Conservation (phyloP, 2,329 filamentous ascomycete genomes). For the Penicillium fuscoglaucum region DNA sequence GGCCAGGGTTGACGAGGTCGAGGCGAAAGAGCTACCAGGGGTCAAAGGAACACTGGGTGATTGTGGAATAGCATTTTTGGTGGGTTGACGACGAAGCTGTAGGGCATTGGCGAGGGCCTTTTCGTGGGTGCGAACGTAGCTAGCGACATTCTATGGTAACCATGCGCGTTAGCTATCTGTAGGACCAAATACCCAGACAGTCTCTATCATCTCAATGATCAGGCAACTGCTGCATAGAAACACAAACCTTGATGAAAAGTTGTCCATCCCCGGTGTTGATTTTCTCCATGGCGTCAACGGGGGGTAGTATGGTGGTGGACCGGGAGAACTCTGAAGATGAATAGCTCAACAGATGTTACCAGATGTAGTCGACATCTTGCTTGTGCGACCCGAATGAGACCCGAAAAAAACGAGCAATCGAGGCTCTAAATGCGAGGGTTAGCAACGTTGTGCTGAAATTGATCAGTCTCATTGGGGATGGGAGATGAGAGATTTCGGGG, state of each 20-base stretch:
- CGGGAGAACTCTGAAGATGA: conserved; percentile 38
- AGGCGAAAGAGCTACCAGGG: conserved; percentile 59
- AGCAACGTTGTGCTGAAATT: not conserved
- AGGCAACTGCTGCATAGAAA: not conserved
- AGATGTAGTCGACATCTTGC: conserved; percentile 39
- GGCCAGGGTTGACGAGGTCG: conserved; percentile 71
- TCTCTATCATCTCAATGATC: not conserved
- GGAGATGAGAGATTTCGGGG: not conserved
- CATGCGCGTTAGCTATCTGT: conserved; percentile 5
- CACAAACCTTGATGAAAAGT: conserved; percentile 49
- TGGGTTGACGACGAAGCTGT: conserved; percentile 72
- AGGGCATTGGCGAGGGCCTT: conserved; percentile 95
- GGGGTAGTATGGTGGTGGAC: conserved; percentile 26
- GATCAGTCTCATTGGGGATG: conserved; percentile 1
- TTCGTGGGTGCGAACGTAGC: conserved; percentile 95
- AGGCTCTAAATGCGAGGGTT: conserved; percentile 9
- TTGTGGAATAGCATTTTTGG: conserved; percentile 64
- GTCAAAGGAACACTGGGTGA: conserved; percentile 55
- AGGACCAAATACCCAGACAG: not conserved
- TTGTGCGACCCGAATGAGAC: conserved; percentile 22
- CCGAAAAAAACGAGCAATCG: conserved; percentile 9
- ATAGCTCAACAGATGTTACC: conserved; percentile 37
- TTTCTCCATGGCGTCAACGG: conserved; percentile 47
- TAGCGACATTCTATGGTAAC: conserved; percentile 75
- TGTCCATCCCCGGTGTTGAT: conserved; percentile 53